These are phyloP conservation scores for Capsicum pubescens DNA, from an alignment of 257 asterid species.

Conservation along the genomic window DNA sequence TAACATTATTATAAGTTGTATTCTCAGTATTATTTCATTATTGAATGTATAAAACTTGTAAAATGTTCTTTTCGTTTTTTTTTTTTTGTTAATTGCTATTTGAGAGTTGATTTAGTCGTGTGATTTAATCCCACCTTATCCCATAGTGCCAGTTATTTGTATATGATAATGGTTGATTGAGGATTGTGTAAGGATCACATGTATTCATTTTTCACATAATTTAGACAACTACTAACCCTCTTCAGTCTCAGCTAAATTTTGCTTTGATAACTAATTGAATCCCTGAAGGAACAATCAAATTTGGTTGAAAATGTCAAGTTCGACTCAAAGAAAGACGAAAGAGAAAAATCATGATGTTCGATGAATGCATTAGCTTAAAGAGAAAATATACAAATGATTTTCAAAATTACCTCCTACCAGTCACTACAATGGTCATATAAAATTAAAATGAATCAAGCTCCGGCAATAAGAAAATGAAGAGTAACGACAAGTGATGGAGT, in stretches of 20 bases:
- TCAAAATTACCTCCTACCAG: too few species aligned
- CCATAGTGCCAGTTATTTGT: neutral
- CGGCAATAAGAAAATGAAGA: too few species aligned
- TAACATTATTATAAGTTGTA: neutral
- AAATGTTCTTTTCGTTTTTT: conserved; percentile 26
- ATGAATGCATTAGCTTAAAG: neutral
- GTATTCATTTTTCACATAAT: conserved; percentile 3
- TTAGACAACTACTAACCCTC: neutral
- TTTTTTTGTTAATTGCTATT: conserved; percentile 15
- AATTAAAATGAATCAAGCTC: too few species aligned
- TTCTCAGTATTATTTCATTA: neutral
- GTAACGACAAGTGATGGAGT: too few species aligned
- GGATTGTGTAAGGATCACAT: neutral
- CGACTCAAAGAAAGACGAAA: neutral
- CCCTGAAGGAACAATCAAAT: neutral
- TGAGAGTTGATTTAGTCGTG: conserved; percentile 9
- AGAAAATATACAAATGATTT: too few species aligned
- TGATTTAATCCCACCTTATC: neutral
- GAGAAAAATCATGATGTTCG: neutral
- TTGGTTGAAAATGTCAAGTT: neutral
- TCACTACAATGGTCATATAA: too few species aligned
- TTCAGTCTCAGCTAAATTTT: neutral
- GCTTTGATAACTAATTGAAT: neutral
- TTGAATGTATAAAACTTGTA: conserved; percentile 41
- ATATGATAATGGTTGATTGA: neutral